Conservation (phyloP, 768 basidiomycete genomes). For the Mrakia blollopis region DNA sequence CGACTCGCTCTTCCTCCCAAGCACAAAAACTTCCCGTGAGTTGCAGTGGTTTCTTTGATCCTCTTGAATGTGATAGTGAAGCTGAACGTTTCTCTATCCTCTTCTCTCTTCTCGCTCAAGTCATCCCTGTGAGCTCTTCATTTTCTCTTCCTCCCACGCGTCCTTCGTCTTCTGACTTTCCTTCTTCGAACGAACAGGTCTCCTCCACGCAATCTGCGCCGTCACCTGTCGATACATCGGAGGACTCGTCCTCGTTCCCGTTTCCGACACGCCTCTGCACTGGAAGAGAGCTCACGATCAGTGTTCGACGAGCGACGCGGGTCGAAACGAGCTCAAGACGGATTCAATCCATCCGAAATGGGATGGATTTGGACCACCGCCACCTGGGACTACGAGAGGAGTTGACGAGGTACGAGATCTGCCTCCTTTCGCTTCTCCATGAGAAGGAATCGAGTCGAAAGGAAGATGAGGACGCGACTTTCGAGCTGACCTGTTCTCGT, state of each 20-base stretch:
- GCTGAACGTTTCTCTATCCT: no score
- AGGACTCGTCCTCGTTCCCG: conserved; percentile 53
- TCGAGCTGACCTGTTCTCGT: background rate
- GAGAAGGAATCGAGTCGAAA: no score
- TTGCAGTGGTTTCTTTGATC: no score
- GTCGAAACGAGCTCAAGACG: conserved; percentile 49
- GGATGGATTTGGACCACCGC: conserved; percentile 40
- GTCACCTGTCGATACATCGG: conserved; percentile 70
- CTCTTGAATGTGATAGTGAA: no score
- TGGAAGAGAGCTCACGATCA: conserved; percentile 55
- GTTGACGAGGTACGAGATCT: background rate
- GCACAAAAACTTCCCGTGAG: conserved; percentile 64
- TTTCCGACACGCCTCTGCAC: conserved; percentile 58
- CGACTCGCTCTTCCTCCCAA: conserved; percentile 60
- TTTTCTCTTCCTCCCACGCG: background rate
- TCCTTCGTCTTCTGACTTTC: background rate
- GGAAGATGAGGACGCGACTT: no score
- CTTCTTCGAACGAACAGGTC: conserved; percentile 40
- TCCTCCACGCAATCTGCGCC: conserved; percentile 84
- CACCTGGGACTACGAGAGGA: conserved; percentile 42
- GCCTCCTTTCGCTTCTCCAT: no score
- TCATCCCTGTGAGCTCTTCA: conserved; percentile 40
- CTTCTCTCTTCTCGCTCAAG: no score
- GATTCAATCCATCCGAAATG: conserved; percentile 51
- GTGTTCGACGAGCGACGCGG: background rate